phyloP scores from a whole-genome alignment of 257 asterid species.

The Solanum piurae region DNA sequence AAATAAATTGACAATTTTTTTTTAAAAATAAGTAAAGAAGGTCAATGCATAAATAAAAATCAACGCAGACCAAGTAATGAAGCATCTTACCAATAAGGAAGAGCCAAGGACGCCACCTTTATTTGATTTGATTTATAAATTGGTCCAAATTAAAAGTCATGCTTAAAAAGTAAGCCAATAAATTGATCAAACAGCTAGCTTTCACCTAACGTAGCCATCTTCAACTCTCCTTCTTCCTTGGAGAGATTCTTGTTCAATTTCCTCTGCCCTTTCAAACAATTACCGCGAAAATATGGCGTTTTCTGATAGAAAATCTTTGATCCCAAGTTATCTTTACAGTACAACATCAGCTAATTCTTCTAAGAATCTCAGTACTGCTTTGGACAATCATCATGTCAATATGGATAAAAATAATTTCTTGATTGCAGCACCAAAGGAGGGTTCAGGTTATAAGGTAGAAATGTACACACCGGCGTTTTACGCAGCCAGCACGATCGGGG shows the following conservation, averaged over 20 bases:
- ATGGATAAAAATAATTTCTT: constrained; percentile 1
- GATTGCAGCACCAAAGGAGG: constrained; percentile 50
- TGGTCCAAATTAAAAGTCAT: neutral
- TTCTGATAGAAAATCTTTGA: neutral
- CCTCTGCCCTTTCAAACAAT: neutral
- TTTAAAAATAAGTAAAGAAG: neutral
- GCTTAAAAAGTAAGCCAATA: neutral
- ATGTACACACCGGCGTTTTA: constrained; percentile 49
- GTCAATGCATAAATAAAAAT: neutral
- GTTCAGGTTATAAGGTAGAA: constrained; percentile 12
- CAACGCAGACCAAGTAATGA: neutral
- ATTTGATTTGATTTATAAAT: neutral
- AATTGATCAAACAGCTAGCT: neutral
- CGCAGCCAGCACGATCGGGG: constrained; percentile 43
- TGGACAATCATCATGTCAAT: neutral
- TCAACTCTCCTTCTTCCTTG: neutral
- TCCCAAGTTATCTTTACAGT: constrained; percentile 1
- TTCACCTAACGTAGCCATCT: neutral
- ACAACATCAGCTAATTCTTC: neutral
- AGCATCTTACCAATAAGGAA: neutral
- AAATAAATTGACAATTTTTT: neutral
- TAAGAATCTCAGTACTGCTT: neutral
- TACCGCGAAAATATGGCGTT: neutral
- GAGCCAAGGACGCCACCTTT: neutral
- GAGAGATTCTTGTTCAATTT: neutral